Base-by-base conservation (phyloP, 73 alveolate genomes). In the Paramecium biaurelia region DNA sequence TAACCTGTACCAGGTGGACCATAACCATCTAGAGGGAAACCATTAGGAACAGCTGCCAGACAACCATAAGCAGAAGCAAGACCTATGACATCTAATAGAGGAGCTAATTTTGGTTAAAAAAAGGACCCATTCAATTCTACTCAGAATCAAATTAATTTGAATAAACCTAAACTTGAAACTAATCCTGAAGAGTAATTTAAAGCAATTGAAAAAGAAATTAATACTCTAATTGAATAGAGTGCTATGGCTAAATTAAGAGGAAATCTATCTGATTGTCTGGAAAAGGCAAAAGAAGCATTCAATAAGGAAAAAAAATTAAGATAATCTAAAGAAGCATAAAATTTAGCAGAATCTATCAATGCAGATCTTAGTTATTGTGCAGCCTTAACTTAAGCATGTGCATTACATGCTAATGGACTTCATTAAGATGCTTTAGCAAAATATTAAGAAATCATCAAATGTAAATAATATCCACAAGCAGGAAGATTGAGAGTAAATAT, bases 251-350 rank as follows among this genome's bases (percentile, higher is more conserved):
- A 93, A 58, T 45, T 93, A 35, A 86, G 87, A 74, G 92, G 90
- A 35, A 88, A 95, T 63, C 63, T 85, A 67, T 87, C 94, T 90
- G 97, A 94, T 41, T 94, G 97, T 11, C 92, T 95, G 7, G 92
- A 92, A 43, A 95, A 95, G 70, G 98, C 98, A 6, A 95, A 95
- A 86, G 98, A 95, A 53, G 98, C 98, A 6, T 95, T 96, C 14
- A 67, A 92, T 45, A 95, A 95, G 67, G 98, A 95, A 85, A 95
- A 95, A 89, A 94, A 93, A 95, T 87, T 95, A 92, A 92, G 98
- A 68, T 93, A 94, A 85, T 85, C 92, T 57, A 93, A 95, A 28
- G 98, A 95, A 82, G 85, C 93, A 23, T 86, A 92, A 63, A 93
- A 93, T 47, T 57, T 85, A 37, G 93, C 95, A 49, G 98, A 95